Evolutionary conservation across 2,329 filamentous ascomycete species (phyloP).

Genomic region (Dendrostoma leiphaemia): DNA sequence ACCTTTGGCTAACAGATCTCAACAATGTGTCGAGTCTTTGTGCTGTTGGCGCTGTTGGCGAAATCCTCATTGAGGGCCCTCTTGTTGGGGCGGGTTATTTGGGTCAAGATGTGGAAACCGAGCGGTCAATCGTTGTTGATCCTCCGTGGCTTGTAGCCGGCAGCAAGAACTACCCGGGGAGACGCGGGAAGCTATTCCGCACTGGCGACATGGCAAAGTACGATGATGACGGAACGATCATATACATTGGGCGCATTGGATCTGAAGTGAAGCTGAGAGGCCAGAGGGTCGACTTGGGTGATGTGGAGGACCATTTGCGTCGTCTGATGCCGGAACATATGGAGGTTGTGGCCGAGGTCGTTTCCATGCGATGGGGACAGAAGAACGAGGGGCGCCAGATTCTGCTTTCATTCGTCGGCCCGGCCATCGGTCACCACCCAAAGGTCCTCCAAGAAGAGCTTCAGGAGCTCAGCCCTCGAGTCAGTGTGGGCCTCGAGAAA

Average conservation of each 20-base stretch:
- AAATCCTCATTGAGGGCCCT: constrained; percentile 5
- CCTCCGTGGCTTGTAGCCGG: not conserved
- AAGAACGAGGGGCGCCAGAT: constrained; percentile 29
- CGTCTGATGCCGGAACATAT: constrained; percentile 2
- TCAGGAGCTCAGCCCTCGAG: too few species aligned
- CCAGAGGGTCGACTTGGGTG: constrained; percentile 43
- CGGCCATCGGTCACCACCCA: too few species aligned
- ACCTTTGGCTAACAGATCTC: not conserved
- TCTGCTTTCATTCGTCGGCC: constrained; percentile 37
- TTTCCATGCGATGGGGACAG: not conserved
- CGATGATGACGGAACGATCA: constrained; percentile 30
- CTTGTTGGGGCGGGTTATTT: not conserved
- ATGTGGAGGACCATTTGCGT: constrained; percentile 19
- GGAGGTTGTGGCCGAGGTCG: constrained; percentile 1
- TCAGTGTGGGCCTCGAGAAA: too few species aligned
- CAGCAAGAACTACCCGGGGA: not conserved
- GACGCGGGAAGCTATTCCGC: constrained; percentile 26
- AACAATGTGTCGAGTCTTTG: not conserved
- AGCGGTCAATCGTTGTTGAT: not conserved
- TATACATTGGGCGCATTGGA: constrained; percentile 37
- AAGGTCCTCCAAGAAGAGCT: too few species aligned
- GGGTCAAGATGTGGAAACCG: not conserved
- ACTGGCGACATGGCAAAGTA: constrained; percentile 41
- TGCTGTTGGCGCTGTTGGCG: not conserved
- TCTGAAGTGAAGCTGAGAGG: constrained; percentile 53